A percentile compares a stretch with the other conserved stretches of the same genome.
Evolutionary conservation across 2,329 filamentous ascomycete genomes (phyloP).

Genomic region (Bisporella sp.): DNA sequence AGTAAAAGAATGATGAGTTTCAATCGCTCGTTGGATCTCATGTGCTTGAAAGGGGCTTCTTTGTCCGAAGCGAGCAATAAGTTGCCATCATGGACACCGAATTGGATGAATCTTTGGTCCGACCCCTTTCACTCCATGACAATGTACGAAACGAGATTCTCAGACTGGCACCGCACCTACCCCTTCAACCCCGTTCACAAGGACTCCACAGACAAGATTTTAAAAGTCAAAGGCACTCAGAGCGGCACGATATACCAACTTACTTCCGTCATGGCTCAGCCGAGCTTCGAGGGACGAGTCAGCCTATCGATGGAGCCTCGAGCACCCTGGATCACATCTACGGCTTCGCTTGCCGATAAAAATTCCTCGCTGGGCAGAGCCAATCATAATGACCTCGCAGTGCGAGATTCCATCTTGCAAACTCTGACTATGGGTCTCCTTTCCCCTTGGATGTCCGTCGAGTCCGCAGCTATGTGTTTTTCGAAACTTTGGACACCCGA

Average conservation of each 20-base stretch:
- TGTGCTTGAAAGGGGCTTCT: neutral
- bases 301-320: no score
- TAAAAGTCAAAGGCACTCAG: neutral
- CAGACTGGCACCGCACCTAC: neutral
- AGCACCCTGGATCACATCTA: no score
- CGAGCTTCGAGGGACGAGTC: neutral
- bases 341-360: no score
- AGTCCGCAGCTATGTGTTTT: no score
- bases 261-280: neutral
- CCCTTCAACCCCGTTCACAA: neutral
- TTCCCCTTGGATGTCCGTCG: no score
- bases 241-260: neutral
- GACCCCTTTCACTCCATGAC: neutral
- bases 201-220: neutral
- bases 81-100: neutral
- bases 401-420: no score
- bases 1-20: neutral
- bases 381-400: no score
- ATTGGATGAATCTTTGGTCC: neutral
- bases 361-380: no score
- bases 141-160: neutral
- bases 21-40: neutral
- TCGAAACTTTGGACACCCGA: no score
- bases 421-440: no score
- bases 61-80: neutral